Percentiles rank a stretch among this genome's conserved stretches.
Conservation (phyloP, 495 filamentous ascomycete genomes). For the Parathielavia hyrcaniae region DNA sequence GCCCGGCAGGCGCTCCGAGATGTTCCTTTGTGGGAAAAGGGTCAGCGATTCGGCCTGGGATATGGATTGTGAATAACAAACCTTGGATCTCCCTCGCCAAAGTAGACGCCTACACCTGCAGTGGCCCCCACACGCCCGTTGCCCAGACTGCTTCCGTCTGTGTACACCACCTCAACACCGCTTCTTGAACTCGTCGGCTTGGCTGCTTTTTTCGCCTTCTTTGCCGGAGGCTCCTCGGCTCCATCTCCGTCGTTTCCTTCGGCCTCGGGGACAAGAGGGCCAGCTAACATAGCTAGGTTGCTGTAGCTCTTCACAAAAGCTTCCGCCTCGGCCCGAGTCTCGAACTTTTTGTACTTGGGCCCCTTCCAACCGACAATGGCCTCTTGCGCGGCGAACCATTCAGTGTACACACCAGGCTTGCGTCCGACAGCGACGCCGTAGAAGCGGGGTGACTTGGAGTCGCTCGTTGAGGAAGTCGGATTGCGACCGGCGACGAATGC, state of each 20-base stretch:
- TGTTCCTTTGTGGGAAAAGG: conserved; percentile 45
- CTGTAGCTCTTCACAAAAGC: conserved; percentile 36
- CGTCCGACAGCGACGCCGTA: conserved; percentile 83
- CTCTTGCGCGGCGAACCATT: conserved; percentile 71
- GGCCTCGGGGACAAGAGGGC: conserved; percentile 17
- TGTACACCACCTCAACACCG: conserved; percentile 64
- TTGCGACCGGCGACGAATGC: conserved; percentile 64
- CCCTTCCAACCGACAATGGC: conserved; percentile 71
- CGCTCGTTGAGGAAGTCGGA: conserved; percentile 24
- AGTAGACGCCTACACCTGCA: conserved; percentile 85
- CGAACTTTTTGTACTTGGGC: conserved; percentile 76
- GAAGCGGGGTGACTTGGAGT: conserved; percentile 48
- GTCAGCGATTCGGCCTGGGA: not conserved
- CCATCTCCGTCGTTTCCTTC: conserved; percentile 31
- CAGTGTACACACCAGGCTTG: conserved; percentile 80
- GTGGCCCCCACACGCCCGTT: conserved; percentile 68
- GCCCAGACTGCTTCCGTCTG: conserved; percentile 74
- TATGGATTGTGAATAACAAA: conserved; percentile 35
- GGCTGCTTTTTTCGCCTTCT: conserved; percentile 50
- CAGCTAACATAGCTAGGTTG: conserved; percentile 37
- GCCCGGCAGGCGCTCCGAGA: conserved; percentile 74
- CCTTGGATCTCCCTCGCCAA: conserved; percentile 67
- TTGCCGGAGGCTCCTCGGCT: conserved; percentile 43
- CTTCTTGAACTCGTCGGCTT: not conserved
- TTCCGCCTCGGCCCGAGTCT: conserved; percentile 67